Percentiles rank a stretch among this genome's conserved stretches.
phyloP scores from a whole-genome alignment of 2,329 filamentous ascomycete species.

The Penicillium digitatum region DNA sequence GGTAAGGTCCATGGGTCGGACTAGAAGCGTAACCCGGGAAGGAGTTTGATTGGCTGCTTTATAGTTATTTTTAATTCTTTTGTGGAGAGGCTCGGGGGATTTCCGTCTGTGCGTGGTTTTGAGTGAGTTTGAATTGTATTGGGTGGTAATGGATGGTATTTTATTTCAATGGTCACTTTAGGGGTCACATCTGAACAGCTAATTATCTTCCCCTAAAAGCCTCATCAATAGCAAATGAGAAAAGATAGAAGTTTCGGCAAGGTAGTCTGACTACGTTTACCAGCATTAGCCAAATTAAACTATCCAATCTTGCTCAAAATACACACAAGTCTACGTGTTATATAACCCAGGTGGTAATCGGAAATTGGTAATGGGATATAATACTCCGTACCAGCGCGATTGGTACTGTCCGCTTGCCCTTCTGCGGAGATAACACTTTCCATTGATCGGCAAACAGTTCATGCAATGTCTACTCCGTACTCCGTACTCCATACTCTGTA shows the following conservation, averaged over 20 bases:
- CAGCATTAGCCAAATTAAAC: background rate
- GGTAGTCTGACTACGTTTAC: background rate
- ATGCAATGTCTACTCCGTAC: background rate
- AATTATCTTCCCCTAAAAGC: background rate
- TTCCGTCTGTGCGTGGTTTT: slow-evolving; percentile 1
- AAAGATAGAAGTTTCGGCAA: background rate
- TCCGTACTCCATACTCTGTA: too few relatives aligned
- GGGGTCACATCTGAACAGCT: background rate
- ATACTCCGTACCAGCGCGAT: background rate
- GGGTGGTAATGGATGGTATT: background rate
- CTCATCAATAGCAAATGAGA: too few relatives aligned
- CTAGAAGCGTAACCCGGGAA: background rate
- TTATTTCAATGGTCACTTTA: background rate
- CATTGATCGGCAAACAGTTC: slow-evolving; percentile 1
- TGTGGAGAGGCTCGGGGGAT: background rate
- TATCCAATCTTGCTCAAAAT: background rate
- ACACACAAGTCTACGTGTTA: background rate
- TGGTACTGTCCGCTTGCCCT: background rate
- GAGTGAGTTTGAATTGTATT: background rate
- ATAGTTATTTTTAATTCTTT: background rate
- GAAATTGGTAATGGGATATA: background rate
- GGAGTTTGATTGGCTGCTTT: background rate
- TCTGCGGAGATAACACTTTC: background rate
- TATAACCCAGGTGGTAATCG: slow-evolving; percentile 1
- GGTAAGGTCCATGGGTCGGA: background rate